Evolutionary conservation across 768 basidiomycete species (phyloP).

Genomic region (Boletus sensibilis): DNA sequence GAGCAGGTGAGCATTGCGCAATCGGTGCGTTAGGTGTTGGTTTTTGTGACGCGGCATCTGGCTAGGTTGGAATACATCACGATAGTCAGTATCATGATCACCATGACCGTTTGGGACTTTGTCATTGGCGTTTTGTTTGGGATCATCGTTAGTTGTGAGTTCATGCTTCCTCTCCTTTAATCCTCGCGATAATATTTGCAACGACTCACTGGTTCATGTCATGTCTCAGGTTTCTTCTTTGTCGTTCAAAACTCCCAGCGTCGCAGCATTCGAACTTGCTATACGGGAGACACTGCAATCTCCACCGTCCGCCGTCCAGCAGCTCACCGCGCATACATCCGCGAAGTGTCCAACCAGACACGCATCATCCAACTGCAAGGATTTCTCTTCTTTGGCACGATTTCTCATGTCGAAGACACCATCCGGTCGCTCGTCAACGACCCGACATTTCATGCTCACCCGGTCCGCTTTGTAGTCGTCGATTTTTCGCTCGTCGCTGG

Average conservation of each 20-base stretch:
- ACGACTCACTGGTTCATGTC: neutral
- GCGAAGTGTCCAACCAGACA: constrained; percentile 91
- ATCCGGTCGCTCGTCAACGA: constrained; percentile 74
- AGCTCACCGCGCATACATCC: constrained; percentile 84
- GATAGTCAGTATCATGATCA: constrained; percentile 81
- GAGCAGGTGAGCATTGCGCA: constrained; percentile 52
- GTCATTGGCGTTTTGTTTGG: constrained; percentile 92
- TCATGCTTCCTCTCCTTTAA: neutral
- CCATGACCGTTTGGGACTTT: constrained; percentile 94
- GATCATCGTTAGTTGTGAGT: constrained; percentile 84
- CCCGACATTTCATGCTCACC: constrained; percentile 66
- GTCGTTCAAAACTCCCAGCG: constrained; percentile 93
- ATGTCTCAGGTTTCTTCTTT: constrained; percentile 77
- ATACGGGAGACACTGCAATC: constrained; percentile 79
- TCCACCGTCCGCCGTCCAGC: constrained; percentile 91
- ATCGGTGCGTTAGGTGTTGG: neutral
- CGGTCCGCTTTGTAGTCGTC: constrained; percentile 86
- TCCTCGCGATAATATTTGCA: neutral
- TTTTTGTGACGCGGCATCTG: constrained; percentile 10
- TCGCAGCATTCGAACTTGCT: constrained; percentile 77
- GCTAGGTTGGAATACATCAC: constrained; percentile 75
- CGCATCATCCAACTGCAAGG: constrained; percentile 87
- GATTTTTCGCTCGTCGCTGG: constrained; percentile 85
- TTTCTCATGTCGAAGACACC: constrained; percentile 83
- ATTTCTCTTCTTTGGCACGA: constrained; percentile 94